A percentile compares a stretch with the other conserved stretches of the same genome.
Evolutionary conservation across 164 flowering plant species (phyloP).

Genomic region (Vitis rupestris): DNA sequence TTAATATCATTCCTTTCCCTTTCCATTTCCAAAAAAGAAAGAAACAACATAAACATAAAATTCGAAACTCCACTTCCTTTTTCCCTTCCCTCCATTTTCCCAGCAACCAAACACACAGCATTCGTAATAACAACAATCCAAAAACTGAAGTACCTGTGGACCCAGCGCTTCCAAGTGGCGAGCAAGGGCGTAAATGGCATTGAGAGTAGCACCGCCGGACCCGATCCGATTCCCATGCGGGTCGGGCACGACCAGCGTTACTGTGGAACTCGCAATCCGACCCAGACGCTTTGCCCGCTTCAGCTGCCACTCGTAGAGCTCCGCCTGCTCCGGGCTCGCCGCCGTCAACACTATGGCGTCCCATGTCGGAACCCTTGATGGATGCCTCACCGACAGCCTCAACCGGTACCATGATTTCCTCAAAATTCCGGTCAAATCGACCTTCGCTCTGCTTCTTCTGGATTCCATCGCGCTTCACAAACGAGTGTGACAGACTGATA

Average conservation of each 20-base stretch:
- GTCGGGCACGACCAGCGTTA: constrained; percentile 92
- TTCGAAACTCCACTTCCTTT: neutral
- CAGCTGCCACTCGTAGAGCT: constrained; percentile 93
- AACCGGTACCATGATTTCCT: constrained; percentile 87
- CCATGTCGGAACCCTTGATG: constrained; percentile 92
- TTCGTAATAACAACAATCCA: neutral
- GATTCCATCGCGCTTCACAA: constrained; percentile 18
- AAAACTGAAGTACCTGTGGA: constrained; percentile 22
- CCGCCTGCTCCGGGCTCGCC: constrained; percentile 96
- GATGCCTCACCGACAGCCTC: constrained; percentile 79
- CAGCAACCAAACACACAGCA: neutral
- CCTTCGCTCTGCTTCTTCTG: constrained; percentile 21
- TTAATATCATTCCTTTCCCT: no score
- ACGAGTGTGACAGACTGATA: neutral
- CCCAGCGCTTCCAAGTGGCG: constrained; percentile 27
- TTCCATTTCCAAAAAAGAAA: no score
- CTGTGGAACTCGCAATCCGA: constrained; percentile 72
- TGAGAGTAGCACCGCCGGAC: constrained; percentile 95
- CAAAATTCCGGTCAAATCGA: constrained; percentile 45
- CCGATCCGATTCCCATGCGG: constrained; percentile 93
- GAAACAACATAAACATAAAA: no score
- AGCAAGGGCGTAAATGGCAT: constrained; percentile 70
- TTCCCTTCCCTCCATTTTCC: neutral
- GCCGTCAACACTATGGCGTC: constrained; percentile 95
- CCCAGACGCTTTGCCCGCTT: constrained; percentile 82